phyloP scores from a whole-genome alignment of 345 rosid species.

The Hibiscus tridactylites region DNA sequence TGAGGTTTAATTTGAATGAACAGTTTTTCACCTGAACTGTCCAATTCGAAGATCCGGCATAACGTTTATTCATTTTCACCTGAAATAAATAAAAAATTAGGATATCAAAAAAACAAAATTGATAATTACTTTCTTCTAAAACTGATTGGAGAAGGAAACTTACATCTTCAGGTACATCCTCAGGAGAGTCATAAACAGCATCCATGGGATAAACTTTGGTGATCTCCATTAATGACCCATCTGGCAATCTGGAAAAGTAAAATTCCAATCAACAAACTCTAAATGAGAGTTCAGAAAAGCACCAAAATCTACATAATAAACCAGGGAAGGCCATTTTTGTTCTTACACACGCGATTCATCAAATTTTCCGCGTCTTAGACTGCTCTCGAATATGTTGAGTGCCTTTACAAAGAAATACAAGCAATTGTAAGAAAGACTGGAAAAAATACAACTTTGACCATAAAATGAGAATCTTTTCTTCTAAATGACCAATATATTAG shows the following conservation, averaged over 20 bases:
- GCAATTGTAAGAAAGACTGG: neutral
- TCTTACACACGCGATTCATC: slow-evolving; percentile 90
- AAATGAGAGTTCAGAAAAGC: neutral
- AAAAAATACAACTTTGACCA: neutral
- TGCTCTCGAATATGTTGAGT: slow-evolving; percentile 85
- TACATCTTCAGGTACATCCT: slow-evolving; percentile 61
- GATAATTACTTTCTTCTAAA: neutral
- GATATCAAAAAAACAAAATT: neutral
- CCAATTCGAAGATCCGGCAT: slow-evolving; percentile 56
- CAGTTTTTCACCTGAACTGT: slow-evolving; percentile 40
- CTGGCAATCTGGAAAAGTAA: slow-evolving; percentile 42
- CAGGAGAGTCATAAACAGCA: slow-evolving; percentile 52
- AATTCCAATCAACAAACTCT: neutral
- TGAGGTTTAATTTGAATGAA: neutral
- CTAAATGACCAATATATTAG: neutral
- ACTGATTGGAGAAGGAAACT: neutral
- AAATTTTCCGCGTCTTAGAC: slow-evolving; percentile 89
- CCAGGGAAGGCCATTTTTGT: neutral
- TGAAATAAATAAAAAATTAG: slow-evolving; percentile 17
- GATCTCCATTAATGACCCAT: slow-evolving; percentile 61
- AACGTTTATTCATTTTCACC: slow-evolving; percentile 52
- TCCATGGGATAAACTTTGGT: slow-evolving; percentile 59
- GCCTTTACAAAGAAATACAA: slow-evolving; percentile 47
- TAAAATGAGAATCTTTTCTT: neutral
- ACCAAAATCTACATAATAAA: neutral